These are phyloP conservation scores for Jamesozyma piceae DNA, from an alignment of 805 yeast species.

Conservation along the genomic window DNA sequence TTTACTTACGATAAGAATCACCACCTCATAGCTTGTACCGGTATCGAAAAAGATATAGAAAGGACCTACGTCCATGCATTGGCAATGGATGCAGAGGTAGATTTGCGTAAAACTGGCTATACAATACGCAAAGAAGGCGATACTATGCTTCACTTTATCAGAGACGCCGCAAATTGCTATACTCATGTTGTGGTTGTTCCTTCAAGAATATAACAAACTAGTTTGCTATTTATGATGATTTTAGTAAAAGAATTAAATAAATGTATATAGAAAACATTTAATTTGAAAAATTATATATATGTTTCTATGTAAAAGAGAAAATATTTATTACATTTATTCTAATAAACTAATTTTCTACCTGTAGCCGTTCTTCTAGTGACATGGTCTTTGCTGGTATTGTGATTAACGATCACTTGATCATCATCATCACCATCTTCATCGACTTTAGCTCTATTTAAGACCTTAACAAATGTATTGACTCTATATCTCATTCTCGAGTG, in stretches of 20 bases:
- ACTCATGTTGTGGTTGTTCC: too few relatives aligned
- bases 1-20: conserved; percentile 22
- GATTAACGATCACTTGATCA: conserved; percentile 3
- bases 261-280: too few relatives aligned
- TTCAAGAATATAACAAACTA: too few relatives aligned
- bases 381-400: conserved; percentile 6
- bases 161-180: too few relatives aligned
- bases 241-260: too few relatives aligned
- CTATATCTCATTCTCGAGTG: conserved; percentile 97
- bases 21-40: conserved; percentile 22
- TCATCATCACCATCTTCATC: conserved; percentile 67
- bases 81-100: conserved; percentile 8
- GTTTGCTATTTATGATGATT: too few relatives aligned
- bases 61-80: conserved; percentile 2
- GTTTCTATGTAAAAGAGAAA: too few relatives aligned
- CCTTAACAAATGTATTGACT: conserved; percentile 88
- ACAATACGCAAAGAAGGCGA: conserved; percentile 15
- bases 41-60: conserved; percentile 21
- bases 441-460: conserved; percentile 92
- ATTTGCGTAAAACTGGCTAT: conserved; percentile 22
- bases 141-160: conserved; percentile 16
- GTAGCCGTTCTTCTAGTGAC: conserved; percentile 28
- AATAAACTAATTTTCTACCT: conserved; percentile 29
- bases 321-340: too few relatives aligned
- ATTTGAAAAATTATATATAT: too few relatives aligned